phyloP scores from a whole-genome alignment of 1,284 basidiomycete genomes.

The Singerocomus inundabilis region DNA sequence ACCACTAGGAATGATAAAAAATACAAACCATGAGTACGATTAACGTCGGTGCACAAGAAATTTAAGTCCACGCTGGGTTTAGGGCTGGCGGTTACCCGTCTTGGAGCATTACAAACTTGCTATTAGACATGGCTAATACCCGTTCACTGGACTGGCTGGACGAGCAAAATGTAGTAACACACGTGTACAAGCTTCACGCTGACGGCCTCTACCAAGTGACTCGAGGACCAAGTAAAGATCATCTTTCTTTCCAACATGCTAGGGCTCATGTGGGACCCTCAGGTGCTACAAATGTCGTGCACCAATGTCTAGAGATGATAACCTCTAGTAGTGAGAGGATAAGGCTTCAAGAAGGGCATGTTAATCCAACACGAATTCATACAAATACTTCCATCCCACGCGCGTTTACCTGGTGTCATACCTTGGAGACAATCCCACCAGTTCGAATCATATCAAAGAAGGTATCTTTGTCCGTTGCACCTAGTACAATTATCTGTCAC shows the following conservation, averaged over 20 bases:
- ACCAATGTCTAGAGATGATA: too few relatives aligned
- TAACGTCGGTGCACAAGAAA: slow-evolving; percentile 11
- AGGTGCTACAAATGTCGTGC: neutral
- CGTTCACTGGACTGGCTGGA: neutral
- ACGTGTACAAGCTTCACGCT: neutral
- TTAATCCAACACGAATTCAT: neutral
- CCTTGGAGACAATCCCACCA: slow-evolving; percentile 68
- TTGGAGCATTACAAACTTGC: neutral
- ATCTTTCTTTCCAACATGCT: neutral
- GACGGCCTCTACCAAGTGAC: neutral
- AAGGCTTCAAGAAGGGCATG: neutral
- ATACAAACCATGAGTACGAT: slow-evolving; percentile 32
- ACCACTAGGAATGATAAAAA: slow-evolving; percentile 1
- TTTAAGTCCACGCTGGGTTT: slow-evolving; percentile 29
- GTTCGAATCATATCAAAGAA: slow-evolving; percentile 79
- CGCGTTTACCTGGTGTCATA: slow-evolving; percentile 7
- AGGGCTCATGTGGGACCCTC: neutral
- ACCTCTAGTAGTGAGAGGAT: neutral
- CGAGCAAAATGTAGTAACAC: neutral
- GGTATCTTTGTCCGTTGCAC: slow-evolving; percentile 59
- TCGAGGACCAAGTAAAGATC: neutral
- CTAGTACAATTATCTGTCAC: slow-evolving; percentile 32
- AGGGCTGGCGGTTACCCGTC: slow-evolving; percentile 23
- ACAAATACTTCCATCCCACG: neutral
- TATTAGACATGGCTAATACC: neutral